A percentile compares a stretch with the other conserved stretches of the same genome.
Conservation (phyloP, 1,284 basidiomycete species). For the Tetrapyrgos nigripes region DNA sequence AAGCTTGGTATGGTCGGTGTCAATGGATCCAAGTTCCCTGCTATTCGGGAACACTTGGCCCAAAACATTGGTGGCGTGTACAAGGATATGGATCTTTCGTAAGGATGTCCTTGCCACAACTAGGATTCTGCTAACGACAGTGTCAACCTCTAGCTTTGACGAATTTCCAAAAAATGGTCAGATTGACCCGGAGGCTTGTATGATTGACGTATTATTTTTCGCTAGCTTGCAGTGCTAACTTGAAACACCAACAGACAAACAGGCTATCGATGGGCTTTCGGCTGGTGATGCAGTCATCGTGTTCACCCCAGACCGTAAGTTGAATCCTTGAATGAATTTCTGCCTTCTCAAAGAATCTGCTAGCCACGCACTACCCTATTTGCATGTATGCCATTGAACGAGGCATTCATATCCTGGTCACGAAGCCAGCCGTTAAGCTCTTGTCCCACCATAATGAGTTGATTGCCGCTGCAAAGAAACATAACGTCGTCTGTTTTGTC, state of each 20-base stretch:
- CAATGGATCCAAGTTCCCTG: conserved; percentile 85
- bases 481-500: conserved; percentile 89
- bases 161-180: conserved; percentile 78
- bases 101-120: conserved; percentile 29
- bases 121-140: background rate
- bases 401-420: conserved; percentile 88
- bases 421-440: conserved; percentile 91
- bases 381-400: conserved; percentile 85
- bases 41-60: conserved; percentile 81
- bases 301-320: conserved; percentile 85
- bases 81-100: conserved; percentile 86
- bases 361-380: conserved; percentile 88
- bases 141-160: conserved; percentile 62
- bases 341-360: background rate
- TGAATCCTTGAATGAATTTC: background rate
- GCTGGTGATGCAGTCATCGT: conserved; percentile 89
- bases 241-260: conserved; percentile 66
- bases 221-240: conserved; percentile 2
- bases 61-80: conserved; percentile 87
- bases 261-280: conserved; percentile 80
- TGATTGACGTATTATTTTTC: conserved; percentile 32
- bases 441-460: conserved; percentile 84
- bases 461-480: conserved; percentile 74
- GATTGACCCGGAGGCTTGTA: conserved; percentile 84
- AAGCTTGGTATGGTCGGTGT: conserved; percentile 85